These are phyloP conservation scores for Pyrenophora tritici-repentis DNA, from an alignment of 2,329 filamentous ascomycete species.

Conservation along the genomic window DNA sequence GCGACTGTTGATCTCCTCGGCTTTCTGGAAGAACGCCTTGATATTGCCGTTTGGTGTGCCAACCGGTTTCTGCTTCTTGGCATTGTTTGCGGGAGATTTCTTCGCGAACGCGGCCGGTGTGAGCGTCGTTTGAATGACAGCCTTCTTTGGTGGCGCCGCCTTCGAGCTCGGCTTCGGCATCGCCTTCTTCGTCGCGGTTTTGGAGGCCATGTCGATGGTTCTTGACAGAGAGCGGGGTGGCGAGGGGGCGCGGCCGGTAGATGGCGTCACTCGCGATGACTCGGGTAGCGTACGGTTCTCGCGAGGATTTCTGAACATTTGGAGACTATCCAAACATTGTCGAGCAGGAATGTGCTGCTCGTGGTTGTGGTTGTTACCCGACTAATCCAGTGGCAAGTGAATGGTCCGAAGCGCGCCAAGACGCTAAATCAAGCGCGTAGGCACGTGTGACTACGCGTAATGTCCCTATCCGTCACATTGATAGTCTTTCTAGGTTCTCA, in stretches of 20 bases:
- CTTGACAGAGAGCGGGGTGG: constrained; percentile 47
- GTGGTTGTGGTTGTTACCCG: not conserved
- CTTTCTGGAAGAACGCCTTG: constrained; percentile 60
- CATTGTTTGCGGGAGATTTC: constrained; percentile 38
- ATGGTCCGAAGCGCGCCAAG: constrained; percentile 9
- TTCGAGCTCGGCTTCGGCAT: constrained; percentile 19
- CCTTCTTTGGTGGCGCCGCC: constrained; percentile 26
- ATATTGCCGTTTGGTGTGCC: constrained; percentile 57
- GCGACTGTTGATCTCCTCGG: constrained; percentile 48
- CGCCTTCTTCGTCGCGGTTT: constrained; percentile 29
- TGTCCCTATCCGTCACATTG: not conserved
- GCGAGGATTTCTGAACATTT: constrained; percentile 62
- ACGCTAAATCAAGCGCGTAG: constrained; percentile 15
- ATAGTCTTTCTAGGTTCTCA: not conserved
- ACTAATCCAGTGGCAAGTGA: constrained; percentile 3
- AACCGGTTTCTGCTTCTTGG: constrained; percentile 47
- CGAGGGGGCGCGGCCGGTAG: constrained; percentile 59
- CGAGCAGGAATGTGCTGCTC: not conserved
- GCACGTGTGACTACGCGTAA: constrained; percentile 5
- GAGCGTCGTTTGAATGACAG: constrained; percentile 42
- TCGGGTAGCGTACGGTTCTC: constrained; percentile 49
- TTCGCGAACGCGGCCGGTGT: constrained; percentile 39
- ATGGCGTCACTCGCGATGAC: constrained; percentile 48
- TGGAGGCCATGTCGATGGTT: constrained; percentile 28
- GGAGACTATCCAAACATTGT: not conserved